Base-by-base conservation (phyloP, 2,329 filamentous ascomycete genomes). In the Myriosclerotinia duriaeana region DNA sequence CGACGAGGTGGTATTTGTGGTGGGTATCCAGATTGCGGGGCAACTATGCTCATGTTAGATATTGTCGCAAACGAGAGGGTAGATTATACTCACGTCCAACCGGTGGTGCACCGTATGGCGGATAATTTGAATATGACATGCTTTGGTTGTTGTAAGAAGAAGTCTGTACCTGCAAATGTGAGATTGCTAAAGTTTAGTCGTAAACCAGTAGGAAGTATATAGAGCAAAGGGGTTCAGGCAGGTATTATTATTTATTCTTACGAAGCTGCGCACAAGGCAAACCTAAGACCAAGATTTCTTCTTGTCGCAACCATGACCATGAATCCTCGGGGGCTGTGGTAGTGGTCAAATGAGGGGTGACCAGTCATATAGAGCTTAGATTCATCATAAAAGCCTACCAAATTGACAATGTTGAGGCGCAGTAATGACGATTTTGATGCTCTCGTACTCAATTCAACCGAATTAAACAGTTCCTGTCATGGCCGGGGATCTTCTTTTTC, bases 21-120 rank as follows among this genome's bases (percentile, higher is more conserved):
- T 20, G 65, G 56, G 52, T 69, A 67, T 44, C 48, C 26, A 20
- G 53, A 59, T 52, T 65, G 61, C 26, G 53, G 62, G 17, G 69
- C 62, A 65, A 66, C 67, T 54, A 67, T 64, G 65, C 65, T 63
- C 22, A 64, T 59, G 15, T 64, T 17, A 60, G 66, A 62, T 64
- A 61, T 69, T 48, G 68, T 66, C 52, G 68, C 68, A 52, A 65
- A 65, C 20, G 42, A 53, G n/a, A 46, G 54, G 15, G 42, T 34
- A 48, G 67, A 54, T 42, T n/a, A 30, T 42, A 68, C 69, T 66
- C 44, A 70, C 69, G 67, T 22, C 69, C 66, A 62, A 38, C 65
- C 9, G 67, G 66, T 22, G 70, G 70, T 9, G 70, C 65, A 52
- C 69, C 68, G 36, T 71, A 71, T 14, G 61, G 58, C 9, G 65